Percentiles rank a stretch among this genome's conserved stretches.
These are phyloP conservation scores for Priceomyces haplophilus DNA, from an alignment of 805 yeast genomes.

Conservation along the genomic window DNA sequence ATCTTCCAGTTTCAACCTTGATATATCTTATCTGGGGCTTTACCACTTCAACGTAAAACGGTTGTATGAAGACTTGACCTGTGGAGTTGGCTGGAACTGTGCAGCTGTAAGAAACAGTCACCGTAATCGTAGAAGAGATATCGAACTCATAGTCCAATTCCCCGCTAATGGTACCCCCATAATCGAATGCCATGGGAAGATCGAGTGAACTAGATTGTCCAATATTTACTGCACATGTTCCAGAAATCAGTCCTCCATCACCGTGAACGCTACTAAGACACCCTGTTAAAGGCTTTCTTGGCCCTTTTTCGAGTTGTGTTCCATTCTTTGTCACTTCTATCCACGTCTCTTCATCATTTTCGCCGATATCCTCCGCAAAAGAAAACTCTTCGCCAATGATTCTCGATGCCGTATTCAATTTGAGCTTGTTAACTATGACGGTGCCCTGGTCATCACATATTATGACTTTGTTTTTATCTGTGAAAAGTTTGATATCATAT, in stretches of 20 bases:
- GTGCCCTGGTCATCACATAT: conserved; percentile 10
- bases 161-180: conserved; percentile 1
- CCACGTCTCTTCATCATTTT: conserved; percentile 14
- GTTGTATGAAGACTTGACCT: conserved; percentile 21
- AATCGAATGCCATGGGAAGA: conserved; percentile 8
- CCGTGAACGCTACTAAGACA: conserved; percentile 18
- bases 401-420: conserved; percentile 15
- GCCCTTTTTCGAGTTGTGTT: conserved; percentile 7
- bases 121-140: conserved; percentile 8
- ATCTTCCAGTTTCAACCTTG: conserved; percentile 7
- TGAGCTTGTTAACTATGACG: conserved; percentile 13
- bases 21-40: conserved; percentile 12
- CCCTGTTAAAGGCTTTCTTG: conserved; percentile 15
- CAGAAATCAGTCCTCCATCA: conserved; percentile 18
- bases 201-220: conserved; percentile 15
- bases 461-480: conserved; percentile 9
- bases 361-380: background rate
- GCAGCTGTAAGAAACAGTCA: conserved; percentile 15
- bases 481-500: background rate
- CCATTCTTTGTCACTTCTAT: conserved; percentile 10
- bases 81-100: conserved; percentile 14
- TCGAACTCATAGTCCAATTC: conserved; percentile 4
- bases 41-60: conserved; percentile 11
- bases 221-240: conserved; percentile 12
- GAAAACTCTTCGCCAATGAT: conserved; percentile 9